phyloP scores from a whole-genome alignment of 371 early-diverging fungal genomes.

The Syncephalastrum contaminatum region DNA sequence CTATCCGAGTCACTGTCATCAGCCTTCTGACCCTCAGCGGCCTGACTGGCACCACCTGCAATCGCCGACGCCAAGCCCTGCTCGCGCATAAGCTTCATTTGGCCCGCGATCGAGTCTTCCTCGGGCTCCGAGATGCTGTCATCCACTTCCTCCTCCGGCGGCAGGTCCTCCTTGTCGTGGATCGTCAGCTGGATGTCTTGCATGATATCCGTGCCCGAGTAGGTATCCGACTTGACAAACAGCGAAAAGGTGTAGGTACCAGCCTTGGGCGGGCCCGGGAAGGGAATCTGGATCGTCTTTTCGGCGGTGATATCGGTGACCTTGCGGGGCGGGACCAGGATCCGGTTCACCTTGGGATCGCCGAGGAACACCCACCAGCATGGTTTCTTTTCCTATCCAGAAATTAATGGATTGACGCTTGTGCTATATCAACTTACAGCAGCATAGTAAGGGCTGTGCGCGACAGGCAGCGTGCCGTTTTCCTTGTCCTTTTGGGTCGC shows the following conservation, averaged over 20 bases:
- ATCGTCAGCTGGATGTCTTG: constrained; percentile 75
- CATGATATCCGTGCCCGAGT: constrained; percentile 77
- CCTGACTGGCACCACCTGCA: constrained; percentile 54
- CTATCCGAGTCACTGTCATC: constrained; percentile 34
- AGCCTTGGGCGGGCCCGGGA: constrained; percentile 91
- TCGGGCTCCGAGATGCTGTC: constrained; percentile 97
- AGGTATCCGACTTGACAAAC: constrained; percentile 87
- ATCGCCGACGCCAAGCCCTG: constrained; percentile 67
- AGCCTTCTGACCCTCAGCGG: constrained; percentile 11
- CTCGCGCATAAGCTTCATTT: constrained; percentile 82
- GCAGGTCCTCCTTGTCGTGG: constrained; percentile 67
- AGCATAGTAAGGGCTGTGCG: constrained; percentile 72
- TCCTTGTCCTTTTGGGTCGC: constrained; percentile 44
- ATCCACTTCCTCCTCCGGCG: constrained; percentile 74
- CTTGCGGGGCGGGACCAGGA: constrained; percentile 76
- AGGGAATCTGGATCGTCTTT: constrained; percentile 79
- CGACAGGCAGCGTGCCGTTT: constrained; percentile 39
- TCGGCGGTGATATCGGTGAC: constrained; percentile 74
- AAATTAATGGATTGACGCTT: background rate
- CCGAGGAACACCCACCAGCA: constrained; percentile 94
- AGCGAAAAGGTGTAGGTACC: constrained; percentile 84
- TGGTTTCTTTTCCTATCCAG: constrained; percentile 67
- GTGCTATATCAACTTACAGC: constrained; percentile 20
- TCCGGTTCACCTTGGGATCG: constrained; percentile 79
- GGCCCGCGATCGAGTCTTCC: constrained; percentile 92